Percentiles rank a stretch among this genome's conserved stretches.
phyloP scores from a whole-genome alignment of 1,284 basidiomycete genomes.

The Moniliella sp. region DNA sequence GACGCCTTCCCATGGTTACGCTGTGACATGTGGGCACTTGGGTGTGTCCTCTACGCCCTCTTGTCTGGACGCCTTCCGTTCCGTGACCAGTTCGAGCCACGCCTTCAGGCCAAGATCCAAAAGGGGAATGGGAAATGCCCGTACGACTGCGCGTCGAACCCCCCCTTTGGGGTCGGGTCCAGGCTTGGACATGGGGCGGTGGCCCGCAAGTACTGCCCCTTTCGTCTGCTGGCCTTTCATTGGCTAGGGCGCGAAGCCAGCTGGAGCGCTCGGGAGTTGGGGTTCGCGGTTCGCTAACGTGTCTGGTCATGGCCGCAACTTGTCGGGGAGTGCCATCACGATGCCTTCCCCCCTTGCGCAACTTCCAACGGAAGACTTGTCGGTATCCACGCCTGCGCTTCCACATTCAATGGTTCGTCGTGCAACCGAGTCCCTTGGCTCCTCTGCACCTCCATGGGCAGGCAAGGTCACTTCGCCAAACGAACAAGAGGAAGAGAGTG shows the following conservation, averaged over 20 bases:
- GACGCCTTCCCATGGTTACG: background rate
- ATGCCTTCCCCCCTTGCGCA: no score
- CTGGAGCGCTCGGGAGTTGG: slow-evolving; percentile 2
- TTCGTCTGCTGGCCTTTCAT: background rate
- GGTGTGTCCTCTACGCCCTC: slow-evolving; percentile 22
- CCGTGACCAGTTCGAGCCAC: slow-evolving; percentile 17
- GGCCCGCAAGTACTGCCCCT: slow-evolving; percentile 2
- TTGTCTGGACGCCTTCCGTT: slow-evolving; percentile 18
- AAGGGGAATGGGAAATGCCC: slow-evolving; percentile 20
- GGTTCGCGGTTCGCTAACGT: background rate
- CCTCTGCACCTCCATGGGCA: background rate
- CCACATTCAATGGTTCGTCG: background rate
- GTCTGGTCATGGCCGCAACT: background rate
- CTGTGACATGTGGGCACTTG: slow-evolving; percentile 22
- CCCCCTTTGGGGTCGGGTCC: slow-evolving; percentile 2
- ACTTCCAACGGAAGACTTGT: no score
- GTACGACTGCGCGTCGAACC: slow-evolving; percentile 8
- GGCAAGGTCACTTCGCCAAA: no score
- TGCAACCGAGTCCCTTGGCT: background rate
- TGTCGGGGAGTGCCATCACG: background rate
- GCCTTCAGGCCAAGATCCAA: slow-evolving; percentile 21
- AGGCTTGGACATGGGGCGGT: slow-evolving; percentile 2
- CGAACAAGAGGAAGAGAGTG: slow-evolving; percentile 6
- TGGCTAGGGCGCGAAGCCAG: slow-evolving; percentile 1
- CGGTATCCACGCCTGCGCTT: no score